phyloP scores from a whole-genome alignment of 2,329 filamentous ascomycete genomes.

The Colletotrichum camelliae region DNA sequence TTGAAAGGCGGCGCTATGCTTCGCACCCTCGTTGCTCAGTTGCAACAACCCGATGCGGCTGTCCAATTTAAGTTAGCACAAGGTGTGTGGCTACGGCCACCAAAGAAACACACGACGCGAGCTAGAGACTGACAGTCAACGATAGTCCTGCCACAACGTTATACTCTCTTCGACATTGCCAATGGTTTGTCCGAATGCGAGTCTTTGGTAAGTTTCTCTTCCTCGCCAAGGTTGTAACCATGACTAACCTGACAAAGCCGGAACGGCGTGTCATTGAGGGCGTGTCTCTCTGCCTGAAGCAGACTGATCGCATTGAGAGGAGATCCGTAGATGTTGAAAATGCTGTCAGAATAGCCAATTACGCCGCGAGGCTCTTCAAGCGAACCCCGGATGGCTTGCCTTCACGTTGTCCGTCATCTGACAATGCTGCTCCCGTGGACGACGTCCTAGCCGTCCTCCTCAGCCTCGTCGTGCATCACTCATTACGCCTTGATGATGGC shows the following conservation, averaged over 20 bases:
- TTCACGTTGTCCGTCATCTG: background rate
- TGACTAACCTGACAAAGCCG: background rate
- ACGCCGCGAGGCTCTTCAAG: background rate
- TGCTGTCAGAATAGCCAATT: background rate
- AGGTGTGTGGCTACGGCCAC: background rate
- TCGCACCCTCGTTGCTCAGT: background rate
- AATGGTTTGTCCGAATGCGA: background rate
- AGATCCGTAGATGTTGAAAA: background rate
- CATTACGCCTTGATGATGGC: constrained; percentile 2
- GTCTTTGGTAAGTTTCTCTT: background rate
- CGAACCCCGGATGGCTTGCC: background rate
- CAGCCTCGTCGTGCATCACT: background rate
- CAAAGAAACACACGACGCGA: background rate
- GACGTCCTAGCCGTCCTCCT: background rate
- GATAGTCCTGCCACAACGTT: background rate
- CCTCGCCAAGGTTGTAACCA: background rate
- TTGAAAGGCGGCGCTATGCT: background rate
- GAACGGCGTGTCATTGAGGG: background rate
- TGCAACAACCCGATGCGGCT: background rate
- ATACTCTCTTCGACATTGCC: background rate
- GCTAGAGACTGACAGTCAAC: background rate
- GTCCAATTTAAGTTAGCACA: background rate
- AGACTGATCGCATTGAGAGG: background rate
- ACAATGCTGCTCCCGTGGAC: background rate
- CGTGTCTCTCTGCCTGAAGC: background rate